Evolutionary conservation across 352 stramenopile genomes (phyloP).

Genomic region (Phytophthora boehmeriae): DNA sequence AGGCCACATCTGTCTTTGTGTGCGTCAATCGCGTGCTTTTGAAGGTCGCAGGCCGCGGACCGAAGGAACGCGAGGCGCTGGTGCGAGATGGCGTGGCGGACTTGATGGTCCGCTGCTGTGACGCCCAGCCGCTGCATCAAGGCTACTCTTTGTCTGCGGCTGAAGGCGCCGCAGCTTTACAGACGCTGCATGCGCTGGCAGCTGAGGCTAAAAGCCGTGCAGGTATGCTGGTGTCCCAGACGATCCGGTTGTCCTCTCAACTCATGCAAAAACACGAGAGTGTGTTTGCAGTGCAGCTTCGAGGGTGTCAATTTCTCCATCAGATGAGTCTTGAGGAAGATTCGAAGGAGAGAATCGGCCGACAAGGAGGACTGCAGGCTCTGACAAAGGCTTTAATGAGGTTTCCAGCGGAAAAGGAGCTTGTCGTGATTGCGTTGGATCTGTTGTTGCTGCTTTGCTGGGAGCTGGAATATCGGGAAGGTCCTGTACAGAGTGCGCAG

Average conservation of each 20-base stretch:
- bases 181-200: slow-evolving; percentile 57
- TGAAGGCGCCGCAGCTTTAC: slow-evolving; percentile 33
- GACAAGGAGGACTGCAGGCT: slow-evolving; percentile 32
- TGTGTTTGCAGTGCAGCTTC: slow-evolving; percentile 45
- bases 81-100: slow-evolving; percentile 43
- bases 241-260: slow-evolving; percentile 35
- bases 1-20: slow-evolving; percentile 40
- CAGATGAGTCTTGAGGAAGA: slow-evolving; percentile 68
- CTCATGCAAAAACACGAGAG: slow-evolving; percentile 40
- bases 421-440: slow-evolving; percentile 54
- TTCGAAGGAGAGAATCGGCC: slow-evolving; percentile 51
- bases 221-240: slow-evolving; percentile 34
- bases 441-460: slow-evolving; percentile 61
- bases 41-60: slow-evolving; percentile 51
- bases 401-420: slow-evolving; percentile 41
- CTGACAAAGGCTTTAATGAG: slow-evolving; percentile 40
- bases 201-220: slow-evolving; percentile 44
- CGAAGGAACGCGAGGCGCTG: slow-evolving; percentile 53
- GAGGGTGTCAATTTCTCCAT: slow-evolving; percentile 71
- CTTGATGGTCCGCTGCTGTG: slow-evolving; percentile 39
- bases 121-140: slow-evolving; percentile 3
- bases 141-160: slow-evolving; percentile 16
- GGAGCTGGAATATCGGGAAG: slow-evolving; percentile 41
- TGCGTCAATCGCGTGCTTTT: slow-evolving; percentile 46
- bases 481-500: neutral